These are phyloP conservation scores for Eurotiales sp. DNA, from an alignment of 2,329 filamentous ascomycete species.

Conservation along the genomic window DNA sequence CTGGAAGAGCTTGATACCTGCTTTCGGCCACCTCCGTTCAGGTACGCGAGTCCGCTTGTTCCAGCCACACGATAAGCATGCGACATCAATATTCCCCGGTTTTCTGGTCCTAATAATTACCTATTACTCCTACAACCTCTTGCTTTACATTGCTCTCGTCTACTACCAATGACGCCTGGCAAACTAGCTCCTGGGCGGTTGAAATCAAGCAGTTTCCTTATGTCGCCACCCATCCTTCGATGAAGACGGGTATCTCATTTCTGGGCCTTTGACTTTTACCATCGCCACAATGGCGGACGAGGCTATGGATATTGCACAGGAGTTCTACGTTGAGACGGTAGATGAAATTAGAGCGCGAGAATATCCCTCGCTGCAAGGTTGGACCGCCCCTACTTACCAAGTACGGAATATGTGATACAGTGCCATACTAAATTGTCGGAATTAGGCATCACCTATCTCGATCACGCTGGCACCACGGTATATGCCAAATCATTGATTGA, in stretches of 20 bases:
- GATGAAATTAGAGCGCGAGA: slow-evolving; percentile 45
- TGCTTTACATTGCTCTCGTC: not conserved
- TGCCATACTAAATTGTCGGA: not conserved
- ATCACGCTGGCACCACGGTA: slow-evolving; percentile 90
- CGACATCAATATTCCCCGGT: no score
- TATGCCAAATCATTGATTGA: slow-evolving; percentile 79
- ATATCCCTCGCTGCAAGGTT: slow-evolving; percentile 45
- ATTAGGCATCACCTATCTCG: slow-evolving; percentile 73
- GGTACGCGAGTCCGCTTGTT: not conserved
- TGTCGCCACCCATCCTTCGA: slow-evolving; percentile 12
- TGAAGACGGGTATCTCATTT: slow-evolving; percentile 1
- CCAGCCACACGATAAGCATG: not conserved
- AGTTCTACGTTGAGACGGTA: slow-evolving; percentile 42
- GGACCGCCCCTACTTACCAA: not conserved
- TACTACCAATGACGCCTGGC: not conserved
- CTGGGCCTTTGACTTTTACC: not conserved
- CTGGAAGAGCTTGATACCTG: not conserved
- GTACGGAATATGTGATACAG: no score
- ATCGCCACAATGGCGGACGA: slow-evolving; percentile 7
- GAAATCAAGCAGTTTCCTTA: not conserved
- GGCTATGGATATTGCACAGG: slow-evolving; percentile 20
- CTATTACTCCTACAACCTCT: not conserved
- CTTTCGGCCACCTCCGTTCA: slow-evolving; percentile 9
- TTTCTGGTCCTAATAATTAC: not conserved
- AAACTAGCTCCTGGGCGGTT: not conserved